phyloP scores from a whole-genome alignment of 1,139 yeast genomes.

The Sugiyamaella castrensis region DNA sequence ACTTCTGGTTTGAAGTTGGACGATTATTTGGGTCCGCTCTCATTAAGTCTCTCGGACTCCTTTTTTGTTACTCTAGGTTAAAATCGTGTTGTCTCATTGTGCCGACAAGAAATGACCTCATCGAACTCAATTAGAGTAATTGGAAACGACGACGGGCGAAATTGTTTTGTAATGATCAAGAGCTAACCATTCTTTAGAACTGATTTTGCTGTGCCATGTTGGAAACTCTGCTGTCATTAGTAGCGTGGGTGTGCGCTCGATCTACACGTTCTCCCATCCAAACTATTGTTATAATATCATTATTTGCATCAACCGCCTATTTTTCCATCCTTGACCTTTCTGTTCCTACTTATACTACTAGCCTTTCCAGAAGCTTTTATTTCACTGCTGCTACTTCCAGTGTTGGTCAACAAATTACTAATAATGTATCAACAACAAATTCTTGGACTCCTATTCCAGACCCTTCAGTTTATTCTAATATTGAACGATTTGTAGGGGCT shows the following conservation, averaged over 20 bases:
- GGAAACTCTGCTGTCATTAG: constrained; percentile 7
- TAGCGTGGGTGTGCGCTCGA: constrained; percentile 49
- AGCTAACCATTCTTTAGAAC: no score
- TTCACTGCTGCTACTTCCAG: constrained; percentile 14
- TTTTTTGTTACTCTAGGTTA: no score
- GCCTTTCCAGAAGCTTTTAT: constrained; percentile 13
- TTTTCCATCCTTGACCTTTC: constrained; percentile 79
- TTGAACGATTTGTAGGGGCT: constrained; percentile 22
- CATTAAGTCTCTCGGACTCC: no score
- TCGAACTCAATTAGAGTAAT: no score
- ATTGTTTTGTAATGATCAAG: no score
- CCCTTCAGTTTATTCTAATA: neutral
- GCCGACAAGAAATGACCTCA: no score
- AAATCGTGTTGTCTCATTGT: no score
- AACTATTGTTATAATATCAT: constrained; percentile 67
- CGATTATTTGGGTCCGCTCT: no score
- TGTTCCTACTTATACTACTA: constrained; percentile 42
- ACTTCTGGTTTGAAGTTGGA: no score
- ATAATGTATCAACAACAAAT: constrained; percentile 6
- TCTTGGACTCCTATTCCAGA: constrained; percentile 10
- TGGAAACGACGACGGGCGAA: no score
- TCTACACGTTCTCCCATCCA: constrained; percentile 90
- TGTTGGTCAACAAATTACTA: no score
- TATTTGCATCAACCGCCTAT: constrained; percentile 79
- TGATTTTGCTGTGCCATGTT: neutral